Percentiles rank a stretch among this genome's conserved stretches.
Conservation (phyloP, 345 rosid species). For the Pelargonium nanum region DNA sequence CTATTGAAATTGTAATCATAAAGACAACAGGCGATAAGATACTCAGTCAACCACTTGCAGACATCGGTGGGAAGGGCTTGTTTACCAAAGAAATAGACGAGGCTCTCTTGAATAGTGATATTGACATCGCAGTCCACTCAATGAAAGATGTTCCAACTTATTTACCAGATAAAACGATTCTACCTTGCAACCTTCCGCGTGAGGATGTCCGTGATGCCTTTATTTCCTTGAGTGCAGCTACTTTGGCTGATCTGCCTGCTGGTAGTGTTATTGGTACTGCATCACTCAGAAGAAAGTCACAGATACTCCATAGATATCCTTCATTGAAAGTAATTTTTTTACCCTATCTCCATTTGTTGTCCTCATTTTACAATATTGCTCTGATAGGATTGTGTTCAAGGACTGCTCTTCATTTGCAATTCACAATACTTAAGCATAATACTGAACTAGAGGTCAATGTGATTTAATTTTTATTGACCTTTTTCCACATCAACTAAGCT, state of each 20-base stretch:
- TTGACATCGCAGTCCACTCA: conserved; percentile 96
- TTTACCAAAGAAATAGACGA: conserved; percentile 96
- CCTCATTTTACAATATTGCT: background rate
- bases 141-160: conserved; percentile 99
- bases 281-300: conserved; percentile 93
- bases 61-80: conserved; percentile 95
- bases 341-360: background rate
- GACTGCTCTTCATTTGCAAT: background rate
- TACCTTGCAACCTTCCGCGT: conserved; percentile 82
- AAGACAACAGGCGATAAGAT: conserved; percentile 97
- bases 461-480: background rate
- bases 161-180: conserved; percentile 66
- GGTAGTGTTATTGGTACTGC: conserved; percentile 94
- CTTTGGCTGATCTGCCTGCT: conserved; percentile 70
- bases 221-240: conserved; percentile 49
- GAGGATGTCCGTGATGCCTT: conserved; percentile 98
- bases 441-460: no score
- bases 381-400: background rate
- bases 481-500: no score
- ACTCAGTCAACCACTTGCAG: conserved; percentile 84
- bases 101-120: conserved; percentile 70
- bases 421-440: background rate
- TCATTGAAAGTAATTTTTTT: conserved; percentile 44
- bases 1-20: conserved; percentile 75
- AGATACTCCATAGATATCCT: conserved; percentile 83